Conservation (phyloP, 179 eudicot genomes). For the Heliamphora pulchella region DNA sequence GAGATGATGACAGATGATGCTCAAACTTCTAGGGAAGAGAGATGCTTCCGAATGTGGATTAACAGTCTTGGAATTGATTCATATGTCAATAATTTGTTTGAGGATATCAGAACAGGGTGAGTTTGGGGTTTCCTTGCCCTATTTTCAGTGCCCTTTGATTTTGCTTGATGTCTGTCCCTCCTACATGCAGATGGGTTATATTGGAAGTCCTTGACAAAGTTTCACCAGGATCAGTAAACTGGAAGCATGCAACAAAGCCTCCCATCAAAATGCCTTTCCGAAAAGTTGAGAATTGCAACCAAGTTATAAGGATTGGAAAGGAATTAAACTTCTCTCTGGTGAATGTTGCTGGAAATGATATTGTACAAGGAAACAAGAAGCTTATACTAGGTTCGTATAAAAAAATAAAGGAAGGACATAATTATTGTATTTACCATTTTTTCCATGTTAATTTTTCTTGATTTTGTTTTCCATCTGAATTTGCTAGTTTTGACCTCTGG, state of each 20-base stretch:
- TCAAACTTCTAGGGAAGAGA: conserved; percentile 70
- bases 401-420: too few species aligned
- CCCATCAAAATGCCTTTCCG: conserved; percentile 82
- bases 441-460: background rate
- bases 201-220: conserved; percentile 75
- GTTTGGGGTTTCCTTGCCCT: conserved; percentile 1
- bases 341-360: conserved; percentile 70
- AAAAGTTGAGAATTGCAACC: conserved; percentile 88
- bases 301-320: conserved; percentile 64
- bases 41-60: conserved; percentile 80
- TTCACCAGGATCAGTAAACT: conserved; percentile 66
- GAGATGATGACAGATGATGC: conserved; percentile 55
- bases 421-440: too few species aligned
- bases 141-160: background rate
- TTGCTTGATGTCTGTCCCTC: conserved; percentile 1
- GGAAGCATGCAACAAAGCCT: conserved; percentile 69
- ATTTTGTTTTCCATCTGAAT: background rate
- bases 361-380: conserved; percentile 81
- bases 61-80: conserved; percentile 69
- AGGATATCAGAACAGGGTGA: conserved; percentile 57
- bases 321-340: conserved; percentile 66
- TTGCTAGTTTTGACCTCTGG: background rate
- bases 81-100: conserved; percentile 67
- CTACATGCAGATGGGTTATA: conserved; percentile 56
- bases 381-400: conserved; percentile 54